phyloP scores from a whole-genome alignment of 78 protist species.

The Dictyostelium discoideum region DNA sequence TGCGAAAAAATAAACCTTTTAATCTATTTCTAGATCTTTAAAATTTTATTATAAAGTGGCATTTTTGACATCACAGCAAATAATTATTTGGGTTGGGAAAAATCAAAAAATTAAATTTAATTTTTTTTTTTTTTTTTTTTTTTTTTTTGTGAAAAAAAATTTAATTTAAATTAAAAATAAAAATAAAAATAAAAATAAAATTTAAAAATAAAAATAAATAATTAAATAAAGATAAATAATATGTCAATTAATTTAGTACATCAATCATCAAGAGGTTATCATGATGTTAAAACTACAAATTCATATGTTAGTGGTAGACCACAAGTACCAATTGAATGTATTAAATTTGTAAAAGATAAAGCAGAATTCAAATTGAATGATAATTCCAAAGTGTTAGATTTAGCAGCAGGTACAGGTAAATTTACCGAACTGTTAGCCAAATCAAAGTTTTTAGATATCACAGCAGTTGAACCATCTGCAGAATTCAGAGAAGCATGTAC shows the following conservation, averaged over 20 bases:
- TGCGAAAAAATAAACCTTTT: too few relatives aligned
- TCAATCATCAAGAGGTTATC: conserved; percentile 57
- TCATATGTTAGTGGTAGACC: conserved; percentile 53
- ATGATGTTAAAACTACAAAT: conserved; percentile 38
- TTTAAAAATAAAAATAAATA: not conserved
- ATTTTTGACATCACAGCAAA: too few relatives aligned
- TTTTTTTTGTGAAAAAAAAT: too few relatives aligned
- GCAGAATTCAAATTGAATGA: not conserved
- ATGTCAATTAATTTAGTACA: conserved; percentile 37
- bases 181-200: too few relatives aligned
- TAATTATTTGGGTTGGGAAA: too few relatives aligned
- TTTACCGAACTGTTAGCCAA: conserved; percentile 31
- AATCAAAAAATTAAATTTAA: too few relatives aligned
- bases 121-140: too few relatives aligned
- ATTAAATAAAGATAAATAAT: not conserved
- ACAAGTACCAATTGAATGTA: conserved; percentile 16
- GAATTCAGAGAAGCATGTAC: conserved; percentile 50
- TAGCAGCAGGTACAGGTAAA: conserved; percentile 71
- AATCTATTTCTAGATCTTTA: too few relatives aligned
- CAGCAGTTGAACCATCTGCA: conserved; percentile 34
- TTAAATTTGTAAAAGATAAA: conserved; percentile 13
- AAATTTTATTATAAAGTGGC: too few relatives aligned
- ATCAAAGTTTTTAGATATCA: conserved; percentile 15
- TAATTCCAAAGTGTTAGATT: conserved; percentile 3
- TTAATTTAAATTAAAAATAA: too few relatives aligned